Conservation (phyloP, 2,329 filamentous ascomycete genomes). For the Colletotrichum magnum region DNA sequence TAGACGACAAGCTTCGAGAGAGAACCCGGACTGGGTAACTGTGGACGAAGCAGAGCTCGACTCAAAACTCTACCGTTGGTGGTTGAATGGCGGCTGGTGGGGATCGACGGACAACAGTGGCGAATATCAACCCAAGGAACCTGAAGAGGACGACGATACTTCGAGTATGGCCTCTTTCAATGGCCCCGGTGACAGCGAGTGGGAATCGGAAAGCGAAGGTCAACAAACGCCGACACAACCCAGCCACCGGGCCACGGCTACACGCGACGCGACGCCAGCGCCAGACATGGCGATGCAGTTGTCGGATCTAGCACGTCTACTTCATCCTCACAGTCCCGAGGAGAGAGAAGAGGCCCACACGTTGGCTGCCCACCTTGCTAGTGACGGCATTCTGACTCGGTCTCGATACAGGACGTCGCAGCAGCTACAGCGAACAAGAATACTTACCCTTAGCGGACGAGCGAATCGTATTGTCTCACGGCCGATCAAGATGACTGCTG, state of each 20-base stretch:
- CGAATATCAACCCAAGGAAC: constrained; percentile 75
- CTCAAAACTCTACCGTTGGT: constrained; percentile 84
- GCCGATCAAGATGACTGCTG: constrained; percentile 61
- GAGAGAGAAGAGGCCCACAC: constrained; percentile 86
- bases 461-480: constrained; percentile 48
- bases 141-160: constrained; percentile 76
- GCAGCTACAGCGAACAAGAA: constrained; percentile 77
- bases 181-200: constrained; percentile 60
- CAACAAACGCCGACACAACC: constrained; percentile 82
- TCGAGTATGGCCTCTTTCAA: constrained; percentile 82
- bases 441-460: constrained; percentile 69
- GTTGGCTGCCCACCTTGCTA: constrained; percentile 83
- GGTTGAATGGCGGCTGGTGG: constrained; percentile 87
- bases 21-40: constrained; percentile 50
- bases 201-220: constrained; percentile 64
- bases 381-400: constrained; percentile 82
- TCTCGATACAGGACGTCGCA: constrained; percentile 79
- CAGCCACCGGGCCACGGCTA: constrained; percentile 41
- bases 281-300: constrained; percentile 75
- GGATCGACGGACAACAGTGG: constrained; percentile 85
- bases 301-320: constrained; percentile 80
- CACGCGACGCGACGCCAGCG: constrained; percentile 70
- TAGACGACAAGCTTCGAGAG: constrained; percentile 69
- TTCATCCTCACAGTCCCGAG: constrained; percentile 83
- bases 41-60: constrained; percentile 78